A percentile compares a stretch with the other conserved stretches of the same genome.
These are phyloP conservation scores for Leptoxyphium fumago DNA, from an alignment of 2,329 filamentous ascomycete species.

Conservation along the genomic window DNA sequence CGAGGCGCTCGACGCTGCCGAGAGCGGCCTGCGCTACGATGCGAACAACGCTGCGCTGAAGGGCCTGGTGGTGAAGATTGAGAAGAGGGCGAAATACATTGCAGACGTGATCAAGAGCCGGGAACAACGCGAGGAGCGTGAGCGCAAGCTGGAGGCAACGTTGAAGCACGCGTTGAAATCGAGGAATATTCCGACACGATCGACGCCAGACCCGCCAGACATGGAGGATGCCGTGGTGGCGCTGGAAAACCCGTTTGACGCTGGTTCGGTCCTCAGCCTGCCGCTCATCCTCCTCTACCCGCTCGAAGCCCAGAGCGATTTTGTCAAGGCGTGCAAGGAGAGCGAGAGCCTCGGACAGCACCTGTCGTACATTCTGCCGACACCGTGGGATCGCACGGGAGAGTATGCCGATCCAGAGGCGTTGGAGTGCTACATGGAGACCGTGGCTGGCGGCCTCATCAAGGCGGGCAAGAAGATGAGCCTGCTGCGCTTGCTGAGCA, in stretches of 20 bases:
- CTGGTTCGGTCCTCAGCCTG: conserved; percentile 56
- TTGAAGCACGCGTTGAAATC: conserved; percentile 41
- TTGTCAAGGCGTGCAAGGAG: conserved; percentile 78
- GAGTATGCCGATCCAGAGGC: conserved; percentile 46
- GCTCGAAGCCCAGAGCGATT: conserved; percentile 65
- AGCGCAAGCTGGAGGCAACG: conserved; percentile 43
- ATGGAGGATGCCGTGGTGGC: conserved; percentile 68
- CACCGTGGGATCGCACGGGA: conserved; percentile 64
- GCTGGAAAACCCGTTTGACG: conserved; percentile 59
- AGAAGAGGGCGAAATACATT: conserved; percentile 41
- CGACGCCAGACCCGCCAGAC: conserved; percentile 60
- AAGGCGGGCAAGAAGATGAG: conserved; percentile 79
- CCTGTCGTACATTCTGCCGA: conserved; percentile 69
- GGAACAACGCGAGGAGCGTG: conserved; percentile 38
- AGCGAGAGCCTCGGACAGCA: conserved; percentile 61
- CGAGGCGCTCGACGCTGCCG: conserved; percentile 70
- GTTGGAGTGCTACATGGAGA: conserved; percentile 88
- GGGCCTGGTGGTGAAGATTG: conserved; percentile 47
- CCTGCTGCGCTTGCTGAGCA: conserved; percentile 57
- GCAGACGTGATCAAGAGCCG: conserved; percentile 43
- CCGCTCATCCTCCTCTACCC: conserved; percentile 80
- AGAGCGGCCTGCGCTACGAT: conserved; percentile 60
- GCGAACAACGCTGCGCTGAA: conserved; percentile 51
- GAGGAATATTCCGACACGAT: conserved; percentile 53
- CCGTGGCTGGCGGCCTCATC: conserved; percentile 59